These are phyloP conservation scores for Arachnomyces sp. DNA, from an alignment of 2,329 filamentous ascomycete species.

Conservation along the genomic window DNA sequence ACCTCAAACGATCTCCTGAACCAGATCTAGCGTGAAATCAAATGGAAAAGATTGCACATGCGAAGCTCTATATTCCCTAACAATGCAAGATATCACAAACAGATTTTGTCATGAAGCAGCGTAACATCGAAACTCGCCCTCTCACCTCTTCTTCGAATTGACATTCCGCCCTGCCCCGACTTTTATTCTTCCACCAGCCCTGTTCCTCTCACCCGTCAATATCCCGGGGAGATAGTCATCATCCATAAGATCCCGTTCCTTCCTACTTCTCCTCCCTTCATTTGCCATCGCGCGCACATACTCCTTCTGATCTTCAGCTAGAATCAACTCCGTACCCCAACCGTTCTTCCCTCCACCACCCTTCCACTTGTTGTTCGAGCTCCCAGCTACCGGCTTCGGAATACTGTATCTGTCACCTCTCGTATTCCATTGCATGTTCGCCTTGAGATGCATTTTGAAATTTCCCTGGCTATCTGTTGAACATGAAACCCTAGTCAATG, in stretches of 20 bases:
- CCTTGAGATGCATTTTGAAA: slow-evolving; percentile 80
- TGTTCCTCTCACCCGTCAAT: slow-evolving; percentile 66
- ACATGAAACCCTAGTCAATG: slow-evolving; percentile 76
- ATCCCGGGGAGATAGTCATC: slow-evolving; percentile 84
- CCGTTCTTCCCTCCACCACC: slow-evolving; percentile 66
- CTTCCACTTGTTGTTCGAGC: slow-evolving; percentile 64
- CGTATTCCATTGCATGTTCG: slow-evolving; percentile 94
- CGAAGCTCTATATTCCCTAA: neutral
- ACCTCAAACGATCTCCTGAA: slow-evolving; percentile 6
- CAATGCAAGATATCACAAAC: slow-evolving; percentile 4
- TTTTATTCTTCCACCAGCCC: slow-evolving; percentile 58
- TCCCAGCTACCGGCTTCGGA: slow-evolving; percentile 79
- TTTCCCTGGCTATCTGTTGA: slow-evolving; percentile 71
- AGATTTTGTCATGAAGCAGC: slow-evolving; percentile 13
- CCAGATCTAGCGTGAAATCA: slow-evolving; percentile 4
- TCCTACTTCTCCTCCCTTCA: slow-evolving; percentile 50
- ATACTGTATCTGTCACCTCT: slow-evolving; percentile 87
- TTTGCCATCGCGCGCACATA: slow-evolving; percentile 58
- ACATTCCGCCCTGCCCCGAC: slow-evolving; percentile 81
- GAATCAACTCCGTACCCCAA: slow-evolving; percentile 75
- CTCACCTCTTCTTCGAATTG: slow-evolving; percentile 59
- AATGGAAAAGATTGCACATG: neutral
- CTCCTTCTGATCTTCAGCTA: slow-evolving; percentile 95
- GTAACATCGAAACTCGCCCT: neutral
- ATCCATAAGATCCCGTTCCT: slow-evolving; percentile 82